Evolutionary conservation across 129 eudicot genomes (phyloP).

Genomic region (Dittrichia graveolens): DNA sequence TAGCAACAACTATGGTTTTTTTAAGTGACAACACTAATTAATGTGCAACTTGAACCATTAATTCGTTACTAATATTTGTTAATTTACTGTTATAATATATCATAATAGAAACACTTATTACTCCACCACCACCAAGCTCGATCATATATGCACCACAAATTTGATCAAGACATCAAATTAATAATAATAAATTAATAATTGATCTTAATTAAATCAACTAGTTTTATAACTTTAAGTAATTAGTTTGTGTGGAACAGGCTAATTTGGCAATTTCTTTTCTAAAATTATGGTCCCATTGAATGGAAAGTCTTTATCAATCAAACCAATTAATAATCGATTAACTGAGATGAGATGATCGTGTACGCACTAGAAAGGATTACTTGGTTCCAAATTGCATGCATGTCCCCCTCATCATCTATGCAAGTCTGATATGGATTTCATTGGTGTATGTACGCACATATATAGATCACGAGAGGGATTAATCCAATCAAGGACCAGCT

Average conservation of each 20-base stretch:
- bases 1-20: too few species aligned
- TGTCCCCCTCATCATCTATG: slow-evolving; percentile 36
- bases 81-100: too few species aligned
- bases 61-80: too few species aligned
- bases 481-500: too few species aligned
- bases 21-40: too few species aligned
- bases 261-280: slow-evolving; percentile 3
- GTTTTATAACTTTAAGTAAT: background rate
- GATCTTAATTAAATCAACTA: background rate
- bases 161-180: background rate
- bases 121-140: too few species aligned
- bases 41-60: too few species aligned
- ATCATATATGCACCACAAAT: background rate
- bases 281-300: slow-evolving; percentile 10
- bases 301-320: background rate
- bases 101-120: too few species aligned
- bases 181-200: background rate
- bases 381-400: slow-evolving; percentile 27
- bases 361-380: slow-evolving; percentile 6
- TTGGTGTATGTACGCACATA: background rate
- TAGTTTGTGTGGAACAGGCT: too few species aligned
- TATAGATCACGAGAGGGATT: background rate
- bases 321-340: background rate
- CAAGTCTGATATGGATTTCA: slow-evolving; percentile 35
- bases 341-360: background rate